Evolutionary conservation across 768 basidiomycete species (phyloP), one percentile per base, ranked within the genome.

Genomic region (Lentinula edodes): DNA sequence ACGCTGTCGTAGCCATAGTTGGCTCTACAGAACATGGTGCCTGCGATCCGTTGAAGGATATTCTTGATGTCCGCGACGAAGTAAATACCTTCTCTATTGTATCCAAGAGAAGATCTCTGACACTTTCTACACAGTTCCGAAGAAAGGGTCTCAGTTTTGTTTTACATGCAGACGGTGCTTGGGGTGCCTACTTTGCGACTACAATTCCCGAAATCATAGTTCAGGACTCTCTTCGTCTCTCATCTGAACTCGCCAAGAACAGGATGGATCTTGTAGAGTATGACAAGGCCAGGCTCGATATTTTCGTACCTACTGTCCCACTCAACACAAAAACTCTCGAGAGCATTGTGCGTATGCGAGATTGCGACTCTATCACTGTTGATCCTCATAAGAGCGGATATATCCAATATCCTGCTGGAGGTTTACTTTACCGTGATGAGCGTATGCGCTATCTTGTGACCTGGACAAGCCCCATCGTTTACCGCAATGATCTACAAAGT

Each of bases 21-120:
- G 80, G 80, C 1, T 71, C 76, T 0, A 80, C 80, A 0, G 77
- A 79, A 64, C 71, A 81, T 45, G 80, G 80, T 35, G 73, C 74
- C 1, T 72, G 76, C 9, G 80, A 81, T 65, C 78, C 76, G 0
- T 64, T 82, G 12, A 66, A 68, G 28, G 65, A 77, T 50, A 71
- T 82, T 20, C 41, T 80, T 34, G 58, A 65, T 0, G 60, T 80
- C 3, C 73, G 78, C 2, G 57, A 71, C 3, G 67, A 75, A 63
- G 72, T 69, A 35, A 57, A 48, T 52, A 16, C 16, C 5, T n/a
- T 59, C 28, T 59, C n/a, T 52, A 15, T 45, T 13, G 5, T 46
- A 16, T 43, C 16, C 42, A 43, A 43, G 42, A 16, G 16, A 16
- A 16, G 16, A 15, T 16, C 16, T 7, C 58, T 42, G 32, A 38